Evolutionary conservation across 129 eudicot genomes (phyloP), one percentile per base, ranked within the genome.

Genomic region (Escallonia rubra): DNA sequence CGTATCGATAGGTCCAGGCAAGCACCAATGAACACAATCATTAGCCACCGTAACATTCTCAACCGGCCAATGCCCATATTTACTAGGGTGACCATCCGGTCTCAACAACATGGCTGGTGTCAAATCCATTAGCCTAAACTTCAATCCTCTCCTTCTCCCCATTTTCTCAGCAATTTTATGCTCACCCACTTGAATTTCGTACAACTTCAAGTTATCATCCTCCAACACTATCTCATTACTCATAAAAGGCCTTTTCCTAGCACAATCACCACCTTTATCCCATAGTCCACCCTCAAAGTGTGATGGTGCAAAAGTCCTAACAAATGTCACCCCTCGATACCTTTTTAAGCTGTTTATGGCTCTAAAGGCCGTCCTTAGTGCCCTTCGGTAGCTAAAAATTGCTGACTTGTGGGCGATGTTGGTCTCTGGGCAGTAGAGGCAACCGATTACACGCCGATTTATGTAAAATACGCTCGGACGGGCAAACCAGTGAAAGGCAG

Each of bases 401-500:
- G 85, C 13, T 4, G 86, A 11, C 39, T 66, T 64, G 60, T 83
- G 90, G 41, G 62, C 76, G 68, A 81, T 66, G 54, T 56, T 79
- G 51, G 61, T 39, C 52, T 85, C 67, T 34, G 81, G 61, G 63
- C 97, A 91, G 65, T 80, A 85, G 7, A 84, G 77, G 74, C 97
- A 91, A 46, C 97, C 97, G 41, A 75, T 54, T 11, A 91, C 73
- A 45, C 47, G 72, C 9, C 82, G 67, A 15, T 74, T 64, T 38
- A 85, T 65, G 73, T 85, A 85, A 83, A 78, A 87, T 52, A 79
- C 74, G 38, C 80, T 78, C 0, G 97, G 95, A 3, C 97, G 85
- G 71, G 85, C 83, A 78, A 87, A 87, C 97, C 97, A 87, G n/a
- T 91, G 97, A 55, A 90, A 96, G 2, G 93, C 92, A 3, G 97